Evolutionary conservation across 768 basidiomycete species (phyloP), one percentile per base, ranked within the genome.

Genomic region (Podaxis rugospora): DNA sequence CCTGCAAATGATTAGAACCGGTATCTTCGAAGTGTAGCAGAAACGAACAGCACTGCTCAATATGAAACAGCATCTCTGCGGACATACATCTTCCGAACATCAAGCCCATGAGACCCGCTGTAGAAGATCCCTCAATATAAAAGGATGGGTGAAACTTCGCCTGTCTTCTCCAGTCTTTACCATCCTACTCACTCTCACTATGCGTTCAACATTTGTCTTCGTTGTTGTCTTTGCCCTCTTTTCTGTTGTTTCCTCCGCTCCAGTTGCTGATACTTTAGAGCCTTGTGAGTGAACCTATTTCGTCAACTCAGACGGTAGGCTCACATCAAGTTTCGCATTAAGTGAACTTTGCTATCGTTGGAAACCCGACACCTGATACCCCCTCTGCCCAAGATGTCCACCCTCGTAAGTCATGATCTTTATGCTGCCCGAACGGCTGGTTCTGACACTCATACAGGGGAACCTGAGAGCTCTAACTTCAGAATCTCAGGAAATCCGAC

Each of bases 321-420:
- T 23, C 13, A 37, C 36, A 23, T 13, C n/a, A 13, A 54, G 23
- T 10, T 18, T 18, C 7, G 18, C 5, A 5, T 5, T 2, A 37
- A 57, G 56, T 35, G 21, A 57, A 57, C 32, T 57, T 57, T 27
- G 46, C 56, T 50, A 50, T 57, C 32, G 47, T 57, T 16, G 56
- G 56, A 4, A 57, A 57, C 10, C 56, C 47, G 18, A 57, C 56
- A 25, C 56, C 56, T 11, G 56, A 57, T 49, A 7, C n/a, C 11
- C 14, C 21, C 9, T 11, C 18, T 4, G 23, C 23, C 10, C 56
- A 21, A 47, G 32, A 32, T 21, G 2, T 32, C 23, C 25, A 57
- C 14, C 55, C 52, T 36, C 32, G 52, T 53, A 10, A 53, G 52
- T 53, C 18, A 2, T 10, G 2, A 49, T 18, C 14, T 27, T 21